Base-by-base conservation (phyloP, 2,329 filamentous ascomycete genomes). In the Xylariaceae sp. region DNA sequence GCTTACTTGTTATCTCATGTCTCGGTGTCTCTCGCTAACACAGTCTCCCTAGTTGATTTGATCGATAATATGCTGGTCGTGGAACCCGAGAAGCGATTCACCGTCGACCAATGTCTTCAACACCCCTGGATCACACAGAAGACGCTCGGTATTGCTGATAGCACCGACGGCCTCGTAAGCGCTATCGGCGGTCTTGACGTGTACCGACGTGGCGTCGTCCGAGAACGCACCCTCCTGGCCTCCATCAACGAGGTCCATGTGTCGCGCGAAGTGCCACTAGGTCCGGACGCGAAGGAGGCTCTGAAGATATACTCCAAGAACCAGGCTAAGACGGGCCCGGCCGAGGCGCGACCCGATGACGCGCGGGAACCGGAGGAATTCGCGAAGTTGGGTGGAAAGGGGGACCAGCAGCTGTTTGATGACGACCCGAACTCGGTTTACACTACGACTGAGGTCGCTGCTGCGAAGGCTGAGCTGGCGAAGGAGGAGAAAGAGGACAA, bases 1-100 rank as follows among this genome's bases (percentile, higher is more conserved):
- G 82, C 74, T 47, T 4, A 37, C n/a, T 35, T 4, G 9, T 15
- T 6, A 1, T 50, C 3, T 8, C 35, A 1, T 49, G 56, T 51
- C 63, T 56, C 42, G 30, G 17, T 30, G 11, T 5, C 35, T 34
- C 3, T 3, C 17, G 37, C 58, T 68, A 60, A 62, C 17, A 30
- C 4, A 39, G 18, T 15, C 8, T 18, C 17, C 17, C 17, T 55
- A 82, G 80, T 99, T 56, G 92, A 97, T 66, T 80, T 99, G 39
- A 97, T 99, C 66, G 94, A 99, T 73, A 83, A 82, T 48, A 99
- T 99, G 94, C 82, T 99, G 54, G 89, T 90, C 2, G 92, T 97
- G 39, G 87, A 97, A 64, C 87, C 91, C 2, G 85, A 90, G 34
- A 84, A 88, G 73, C 86, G 94, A 53, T 93, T 89, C 73, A 93